A percentile compares a stretch with the other conserved stretches of the same genome.
Evolutionary conservation across 495 filamentous ascomycete genomes (phyloP).

Genomic region (Parmelia sp.): DNA sequence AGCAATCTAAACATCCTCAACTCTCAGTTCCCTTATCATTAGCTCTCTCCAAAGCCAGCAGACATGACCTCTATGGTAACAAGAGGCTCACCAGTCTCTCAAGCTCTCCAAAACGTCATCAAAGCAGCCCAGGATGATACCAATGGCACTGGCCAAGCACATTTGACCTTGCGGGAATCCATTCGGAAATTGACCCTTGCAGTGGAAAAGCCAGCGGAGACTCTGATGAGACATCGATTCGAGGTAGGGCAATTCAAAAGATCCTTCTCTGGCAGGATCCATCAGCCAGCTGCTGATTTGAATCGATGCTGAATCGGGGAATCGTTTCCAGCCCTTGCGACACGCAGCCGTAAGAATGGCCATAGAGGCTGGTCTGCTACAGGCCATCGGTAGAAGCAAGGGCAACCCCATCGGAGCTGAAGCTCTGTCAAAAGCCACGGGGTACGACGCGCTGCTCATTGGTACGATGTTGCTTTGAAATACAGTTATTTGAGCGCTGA

Average conservation of each 20-base stretch:
- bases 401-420: slow-evolving; percentile 15
- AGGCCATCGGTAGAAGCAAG: slow-evolving; percentile 15
- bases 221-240: slow-evolving; percentile 29
- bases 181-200: slow-evolving; percentile 29
- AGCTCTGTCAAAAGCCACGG: slow-evolving; percentile 10
- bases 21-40: too few relatives aligned
- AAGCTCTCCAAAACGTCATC: slow-evolving; percentile 24
- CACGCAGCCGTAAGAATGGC: slow-evolving; percentile 16
- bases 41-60: too few relatives aligned
- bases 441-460: slow-evolving; percentile 18
- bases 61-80: background rate
- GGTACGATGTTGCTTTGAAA: background rate
- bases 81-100: background rate
- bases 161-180: slow-evolving; percentile 25
- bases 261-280: background rate
- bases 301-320: background rate
- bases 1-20: too few relatives aligned
- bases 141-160: slow-evolving; percentile 22
- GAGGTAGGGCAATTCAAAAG: slow-evolving; percentile 18
- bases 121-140: slow-evolving; percentile 23
- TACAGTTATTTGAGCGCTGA: background rate
- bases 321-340: slow-evolving; percentile 12
- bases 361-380: slow-evolving; percentile 16
- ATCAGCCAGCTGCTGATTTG: background rate
- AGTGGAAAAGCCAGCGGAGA: slow-evolving; percentile 28